Evolutionary conservation across 805 yeast genomes (phyloP), one percentile per base, ranked within the genome.

Genomic region (Saturnispora ahearnii): DNA sequence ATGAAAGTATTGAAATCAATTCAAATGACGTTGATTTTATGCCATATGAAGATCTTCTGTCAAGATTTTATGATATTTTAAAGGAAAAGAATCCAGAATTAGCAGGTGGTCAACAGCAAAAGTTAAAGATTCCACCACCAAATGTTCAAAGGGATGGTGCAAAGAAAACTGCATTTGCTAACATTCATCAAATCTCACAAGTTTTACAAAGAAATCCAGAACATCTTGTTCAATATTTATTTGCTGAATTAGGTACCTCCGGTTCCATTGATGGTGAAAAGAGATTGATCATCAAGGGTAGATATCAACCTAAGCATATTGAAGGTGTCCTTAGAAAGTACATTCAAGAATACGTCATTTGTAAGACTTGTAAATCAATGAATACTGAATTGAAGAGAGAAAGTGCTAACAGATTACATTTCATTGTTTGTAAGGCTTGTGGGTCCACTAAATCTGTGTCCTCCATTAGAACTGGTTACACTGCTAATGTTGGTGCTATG

Each of bases 401-500:
- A 73, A 84, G 87, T 60, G 84, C 93, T 53, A 93, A 90, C 76
- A 87, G 99, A 76, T 79, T 93, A 72, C 95, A 87, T 75, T 93
- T 93, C 77, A 78, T 93, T 77, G 96, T 90, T 62, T 93, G 99
- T 78, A 89, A 90, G 67, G 87, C 95, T 51, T 93, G 99, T 78
- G 99, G 99, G 59, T 87, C 96, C 45, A 82, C 97, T 45, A 84
- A 96, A 73, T 89, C 97, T 46, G 99, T 93, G 51, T 81, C 93
- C 59, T 88, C 96, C 44, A 93, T 93, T 71, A 93, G 95, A 81
- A 87, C 97, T 45, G 99, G 99, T 84, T 93, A 87, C 96, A 96
- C 90, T 76, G 99, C 99, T 60, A 91, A 87, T 65, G 82, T 87
- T 62, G 95, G 96, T 60, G 60, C 57, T 32, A 58, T 57, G 54